phyloP scores from a whole-genome alignment of 2,329 filamentous ascomycete genomes.

The Phialophora chinensis region DNA sequence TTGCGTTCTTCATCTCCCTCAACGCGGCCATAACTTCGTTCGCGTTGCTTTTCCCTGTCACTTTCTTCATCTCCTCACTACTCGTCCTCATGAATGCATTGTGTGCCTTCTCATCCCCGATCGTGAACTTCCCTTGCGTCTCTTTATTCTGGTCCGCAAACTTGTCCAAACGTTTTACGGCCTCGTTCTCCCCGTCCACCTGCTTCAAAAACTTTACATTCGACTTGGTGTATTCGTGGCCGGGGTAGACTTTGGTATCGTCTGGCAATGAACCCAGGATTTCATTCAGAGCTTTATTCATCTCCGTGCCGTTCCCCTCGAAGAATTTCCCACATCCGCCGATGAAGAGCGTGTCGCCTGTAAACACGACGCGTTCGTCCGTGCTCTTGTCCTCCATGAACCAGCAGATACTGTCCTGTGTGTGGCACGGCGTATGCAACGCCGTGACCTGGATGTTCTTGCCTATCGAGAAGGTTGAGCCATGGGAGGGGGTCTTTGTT shows the following conservation, averaged over 20 bases:
- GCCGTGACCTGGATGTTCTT: conserved; percentile 78
- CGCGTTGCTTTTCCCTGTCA: conserved; percentile 78
- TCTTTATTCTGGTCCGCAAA: conserved; percentile 82
- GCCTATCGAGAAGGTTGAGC: conserved; percentile 80
- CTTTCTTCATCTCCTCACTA: conserved; percentile 79
- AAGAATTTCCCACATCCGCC: conserved; percentile 96
- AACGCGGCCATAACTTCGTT: conserved; percentile 84
- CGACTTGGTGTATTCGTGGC: conserved; percentile 97
- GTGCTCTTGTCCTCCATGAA: conserved; percentile 72
- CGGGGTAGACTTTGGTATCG: conserved; percentile 91
- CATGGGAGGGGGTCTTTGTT: conserved; percentile 75
- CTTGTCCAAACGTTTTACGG: conserved; percentile 75
- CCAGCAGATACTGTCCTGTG: conserved; percentile 97
- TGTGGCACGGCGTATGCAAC: conserved; percentile 96
- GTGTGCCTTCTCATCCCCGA: conserved; percentile 91
- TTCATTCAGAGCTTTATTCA: conserved; percentile 91
- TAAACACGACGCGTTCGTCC: conserved; percentile 80
- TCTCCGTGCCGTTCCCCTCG: conserved; percentile 85
- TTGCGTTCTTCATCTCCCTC: conserved; percentile 78
- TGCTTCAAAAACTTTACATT: conserved; percentile 79
- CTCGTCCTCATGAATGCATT: conserved; percentile 95
- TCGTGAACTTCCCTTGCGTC: conserved; percentile 95
- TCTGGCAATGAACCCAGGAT: conserved; percentile 80
- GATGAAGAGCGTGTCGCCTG: conserved; percentile 94
- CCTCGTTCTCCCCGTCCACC: conserved; percentile 51